Evolutionary conservation across 768 basidiomycete species (phyloP).

Genomic region (Suillus fuscotomentosus): DNA sequence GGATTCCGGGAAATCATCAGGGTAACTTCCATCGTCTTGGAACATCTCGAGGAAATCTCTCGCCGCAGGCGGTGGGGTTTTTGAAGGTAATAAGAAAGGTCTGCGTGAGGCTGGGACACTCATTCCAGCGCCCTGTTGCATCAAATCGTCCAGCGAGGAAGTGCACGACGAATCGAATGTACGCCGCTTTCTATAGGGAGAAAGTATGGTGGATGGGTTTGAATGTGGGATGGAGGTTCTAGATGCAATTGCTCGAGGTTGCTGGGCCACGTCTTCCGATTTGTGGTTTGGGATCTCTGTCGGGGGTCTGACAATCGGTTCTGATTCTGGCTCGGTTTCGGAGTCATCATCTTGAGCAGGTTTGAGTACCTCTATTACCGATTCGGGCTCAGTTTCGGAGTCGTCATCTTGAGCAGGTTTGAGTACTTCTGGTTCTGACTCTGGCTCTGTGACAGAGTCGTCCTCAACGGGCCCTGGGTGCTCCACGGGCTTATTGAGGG

Average conservation of each 20-base stretch:
- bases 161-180: conserved; percentile 2
- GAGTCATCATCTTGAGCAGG: conserved; percentile 23
- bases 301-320: conserved; percentile 12
- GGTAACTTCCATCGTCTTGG: conserved; percentile 32
- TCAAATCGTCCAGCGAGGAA: conserved; percentile 4
- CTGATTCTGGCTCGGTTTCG: conserved; percentile 33
- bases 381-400: conserved; percentile 33
- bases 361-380: conserved; percentile 16
- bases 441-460: conserved; percentile 30
- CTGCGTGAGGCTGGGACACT: conserved; percentile 6
- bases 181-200: conserved; percentile 21
- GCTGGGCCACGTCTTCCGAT: conserved; percentile 3
- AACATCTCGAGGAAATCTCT: conserved; percentile 33
- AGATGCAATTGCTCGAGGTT: background rate
- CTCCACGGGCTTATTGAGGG: background rate
- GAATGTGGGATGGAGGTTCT: background rate
- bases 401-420: conserved; percentile 18
- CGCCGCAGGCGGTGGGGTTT: conserved; percentile 27
- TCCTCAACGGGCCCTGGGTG: conserved; percentile 14
- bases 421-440: conserved; percentile 20
- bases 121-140: conserved; percentile 11
- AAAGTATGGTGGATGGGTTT: background rate
- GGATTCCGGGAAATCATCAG: conserved; percentile 32
- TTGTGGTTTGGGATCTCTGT: conserved; percentile 14
- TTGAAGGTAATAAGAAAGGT: conserved; percentile 4